These are phyloP conservation scores for Sporopachydermia lactativora DNA, from an alignment of 805 yeast genomes.

Conservation along the genomic window DNA sequence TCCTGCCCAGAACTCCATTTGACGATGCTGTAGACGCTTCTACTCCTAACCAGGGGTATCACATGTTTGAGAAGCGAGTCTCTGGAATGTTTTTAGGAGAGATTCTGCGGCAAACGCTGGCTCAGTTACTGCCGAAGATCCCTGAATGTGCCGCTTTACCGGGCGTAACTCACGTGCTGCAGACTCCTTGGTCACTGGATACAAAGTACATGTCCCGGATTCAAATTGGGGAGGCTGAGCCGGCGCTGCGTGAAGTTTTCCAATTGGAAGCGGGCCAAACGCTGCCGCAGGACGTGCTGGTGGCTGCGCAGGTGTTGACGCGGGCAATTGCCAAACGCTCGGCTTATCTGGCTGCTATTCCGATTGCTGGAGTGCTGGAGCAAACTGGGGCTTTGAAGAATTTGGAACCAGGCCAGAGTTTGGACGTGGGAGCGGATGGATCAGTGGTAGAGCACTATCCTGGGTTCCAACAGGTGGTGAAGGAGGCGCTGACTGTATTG, in stretches of 20 bases:
- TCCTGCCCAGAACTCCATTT: slow-evolving; percentile 66
- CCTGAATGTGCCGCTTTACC: slow-evolving; percentile 43
- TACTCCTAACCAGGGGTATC: slow-evolving; percentile 76
- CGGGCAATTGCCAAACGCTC: slow-evolving; percentile 77
- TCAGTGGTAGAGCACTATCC: slow-evolving; percentile 91
- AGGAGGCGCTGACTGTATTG: slow-evolving; percentile 57
- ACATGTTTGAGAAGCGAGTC: slow-evolving; percentile 85
- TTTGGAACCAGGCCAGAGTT: slow-evolving; percentile 33
- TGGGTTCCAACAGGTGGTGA: slow-evolving; percentile 64
- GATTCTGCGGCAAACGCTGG: slow-evolving; percentile 56
- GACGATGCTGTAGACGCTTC: slow-evolving; percentile 57
- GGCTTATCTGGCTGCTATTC: slow-evolving; percentile 81
- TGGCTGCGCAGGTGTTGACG: slow-evolving; percentile 56
- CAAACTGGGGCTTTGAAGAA: slow-evolving; percentile 55
- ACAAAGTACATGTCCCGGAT: slow-evolving; percentile 78
- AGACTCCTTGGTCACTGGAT: slow-evolving; percentile 64
- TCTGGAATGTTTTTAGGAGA: slow-evolving; percentile 93
- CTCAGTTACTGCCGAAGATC: slow-evolving; percentile 49
- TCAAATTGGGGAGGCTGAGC: slow-evolving; percentile 68
- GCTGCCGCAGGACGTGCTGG: slow-evolving; percentile 4
- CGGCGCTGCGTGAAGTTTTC: slow-evolving; percentile 48
- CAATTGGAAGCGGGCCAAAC: slow-evolving; percentile 45
- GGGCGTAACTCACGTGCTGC: slow-evolving; percentile 21
- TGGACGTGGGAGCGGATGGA: slow-evolving; percentile 94
- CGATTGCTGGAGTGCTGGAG: slow-evolving; percentile 67